These are phyloP conservation scores for Mrakia blollopis DNA, from an alignment of 768 basidiomycete species.

Conservation along the genomic window DNA sequence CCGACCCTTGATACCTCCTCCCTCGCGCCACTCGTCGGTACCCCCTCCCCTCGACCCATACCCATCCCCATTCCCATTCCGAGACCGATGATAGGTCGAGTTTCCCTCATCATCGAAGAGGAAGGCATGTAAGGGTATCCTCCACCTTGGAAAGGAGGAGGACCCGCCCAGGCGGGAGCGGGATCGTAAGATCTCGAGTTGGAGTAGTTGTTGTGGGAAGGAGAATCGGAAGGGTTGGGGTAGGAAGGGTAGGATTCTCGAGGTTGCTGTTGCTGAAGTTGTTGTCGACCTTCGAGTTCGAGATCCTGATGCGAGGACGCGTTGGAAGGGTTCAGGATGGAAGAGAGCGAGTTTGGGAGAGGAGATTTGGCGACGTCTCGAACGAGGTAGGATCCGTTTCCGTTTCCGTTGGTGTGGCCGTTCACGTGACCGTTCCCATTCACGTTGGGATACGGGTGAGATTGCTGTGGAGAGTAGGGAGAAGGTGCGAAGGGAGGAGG, in stretches of 20 bases:
- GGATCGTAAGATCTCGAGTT: not conserved
- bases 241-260: not conserved
- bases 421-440: not conserved
- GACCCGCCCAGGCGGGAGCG: not conserved
- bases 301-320: not conserved
- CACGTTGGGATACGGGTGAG: not conserved
- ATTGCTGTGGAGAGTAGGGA: not conserved
- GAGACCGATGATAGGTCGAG: not conserved
- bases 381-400: not conserved
- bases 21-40: slow-evolving; percentile 2
- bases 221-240: not conserved
- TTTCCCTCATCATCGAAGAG: not conserved
- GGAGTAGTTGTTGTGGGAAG: not conserved
- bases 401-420: not conserved
- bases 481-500: not conserved
- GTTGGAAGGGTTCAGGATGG: slow-evolving; percentile 1
- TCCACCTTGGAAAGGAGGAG: not conserved
- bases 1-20: not conserved
- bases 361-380: slow-evolving; percentile 1
- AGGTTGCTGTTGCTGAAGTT: not conserved
- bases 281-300: not conserved
- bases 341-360: slow-evolving; percentile 7
- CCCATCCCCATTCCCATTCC: not conserved
- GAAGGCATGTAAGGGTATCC: not conserved
- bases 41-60: not conserved